A percentile compares a stretch with the other conserved stretches of the same genome.
phyloP scores from a whole-genome alignment of 257 asterid genomes.

The Schizonepeta tenuifolia region DNA sequence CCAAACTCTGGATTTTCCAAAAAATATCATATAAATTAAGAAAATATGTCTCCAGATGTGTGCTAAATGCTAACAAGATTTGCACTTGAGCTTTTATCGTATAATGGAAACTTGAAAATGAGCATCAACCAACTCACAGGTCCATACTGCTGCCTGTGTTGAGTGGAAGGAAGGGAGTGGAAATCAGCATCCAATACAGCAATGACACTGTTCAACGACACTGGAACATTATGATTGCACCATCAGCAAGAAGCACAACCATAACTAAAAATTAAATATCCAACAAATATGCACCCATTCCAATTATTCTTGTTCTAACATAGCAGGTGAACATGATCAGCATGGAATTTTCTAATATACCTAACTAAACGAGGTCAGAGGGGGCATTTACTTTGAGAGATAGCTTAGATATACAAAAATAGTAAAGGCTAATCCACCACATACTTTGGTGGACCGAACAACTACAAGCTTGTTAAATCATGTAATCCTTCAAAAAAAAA shows the following conservation, averaged over 20 bases:
- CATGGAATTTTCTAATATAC: neutral
- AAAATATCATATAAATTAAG: constrained; percentile 12
- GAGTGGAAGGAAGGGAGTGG: constrained; percentile 96
- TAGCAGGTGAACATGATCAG: constrained; percentile 7
- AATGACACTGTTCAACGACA: constrained; percentile 92
- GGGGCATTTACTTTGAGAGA: neutral
- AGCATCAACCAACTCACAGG: constrained; percentile 70
- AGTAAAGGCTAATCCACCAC: neutral
- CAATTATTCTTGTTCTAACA: constrained; percentile 22
- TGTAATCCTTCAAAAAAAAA: neutral
- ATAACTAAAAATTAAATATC: constrained; percentile 12
- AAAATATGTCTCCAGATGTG: constrained; percentile 11
- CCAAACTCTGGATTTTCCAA: constrained; percentile 77
- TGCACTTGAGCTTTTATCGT: constrained; percentile 1
- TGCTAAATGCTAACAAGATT: constrained; percentile 13
- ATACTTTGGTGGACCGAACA: neutral
- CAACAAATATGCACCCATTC: constrained; percentile 12
- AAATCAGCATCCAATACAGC: constrained; percentile 97
- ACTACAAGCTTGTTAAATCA: neutral
- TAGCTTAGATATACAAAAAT: neutral
- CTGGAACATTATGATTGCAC: constrained; percentile 46
- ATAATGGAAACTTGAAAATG: constrained; percentile 20
- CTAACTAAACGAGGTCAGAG: neutral
- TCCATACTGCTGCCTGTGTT: constrained; percentile 96
- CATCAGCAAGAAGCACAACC: constrained; percentile 37